Conservation (phyloP, 305 asterid species). For the Salvia sclarea region DNA sequence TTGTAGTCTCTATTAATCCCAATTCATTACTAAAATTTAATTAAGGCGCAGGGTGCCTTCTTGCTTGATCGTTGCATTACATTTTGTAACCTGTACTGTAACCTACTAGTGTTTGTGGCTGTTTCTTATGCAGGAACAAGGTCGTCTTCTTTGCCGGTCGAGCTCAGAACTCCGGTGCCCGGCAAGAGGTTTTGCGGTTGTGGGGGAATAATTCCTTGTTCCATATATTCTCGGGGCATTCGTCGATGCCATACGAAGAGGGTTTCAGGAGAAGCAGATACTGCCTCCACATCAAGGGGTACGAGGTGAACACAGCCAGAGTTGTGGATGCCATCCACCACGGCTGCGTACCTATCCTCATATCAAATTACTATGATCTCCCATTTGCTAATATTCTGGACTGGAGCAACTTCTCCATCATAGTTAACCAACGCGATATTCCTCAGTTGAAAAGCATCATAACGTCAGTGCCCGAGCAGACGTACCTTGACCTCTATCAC, state of each 20-base stretch:
- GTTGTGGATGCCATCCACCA: constrained; percentile 71
- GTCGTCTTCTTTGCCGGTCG: constrained; percentile 77
- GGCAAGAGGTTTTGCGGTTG: constrained; percentile 47
- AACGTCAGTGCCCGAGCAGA: constrained; percentile 47
- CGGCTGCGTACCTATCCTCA: constrained; percentile 71
- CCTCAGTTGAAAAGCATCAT: constrained; percentile 48
- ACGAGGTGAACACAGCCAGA: constrained; percentile 87
- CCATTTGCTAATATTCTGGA: constrained; percentile 70
- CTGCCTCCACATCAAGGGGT: constrained; percentile 79
- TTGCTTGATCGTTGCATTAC: neutral
- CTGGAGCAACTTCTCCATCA: constrained; percentile 70
- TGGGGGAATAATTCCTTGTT: constrained; percentile 65
- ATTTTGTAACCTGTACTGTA: no score
- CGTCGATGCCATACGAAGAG: constrained; percentile 60
- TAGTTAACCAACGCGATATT: constrained; percentile 51
- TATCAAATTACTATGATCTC: constrained; percentile 77
- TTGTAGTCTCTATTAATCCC: no score
- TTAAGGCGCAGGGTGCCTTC: neutral
- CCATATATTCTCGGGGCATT: constrained; percentile 50
- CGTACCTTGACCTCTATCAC: constrained; percentile 48
- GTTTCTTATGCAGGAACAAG: constrained; percentile 45
- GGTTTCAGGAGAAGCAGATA: constrained; percentile 67
- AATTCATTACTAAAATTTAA: no score
- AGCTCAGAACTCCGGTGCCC: constrained; percentile 56
- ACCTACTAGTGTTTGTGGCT: neutral